Percentiles rank a stretch among this genome's conserved stretches.
Conservation (phyloP, 1,139 yeast species). For the Geotrichum candidum region DNA sequence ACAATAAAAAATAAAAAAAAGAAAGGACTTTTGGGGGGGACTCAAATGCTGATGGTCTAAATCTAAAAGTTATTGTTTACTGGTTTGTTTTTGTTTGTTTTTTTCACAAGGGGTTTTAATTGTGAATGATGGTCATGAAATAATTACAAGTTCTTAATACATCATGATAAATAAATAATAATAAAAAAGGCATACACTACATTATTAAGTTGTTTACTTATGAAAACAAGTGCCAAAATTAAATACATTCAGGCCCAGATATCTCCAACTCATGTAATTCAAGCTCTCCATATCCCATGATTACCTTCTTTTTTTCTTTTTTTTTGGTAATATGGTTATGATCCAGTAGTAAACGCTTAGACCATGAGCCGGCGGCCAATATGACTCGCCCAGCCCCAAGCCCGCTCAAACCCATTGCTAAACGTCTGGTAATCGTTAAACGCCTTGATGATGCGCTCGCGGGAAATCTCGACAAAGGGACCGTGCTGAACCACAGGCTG, state of each 20-base stretch:
- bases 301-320: not conserved
- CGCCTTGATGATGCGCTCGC: constrained; percentile 58
- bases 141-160: not conserved
- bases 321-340: not conserved
- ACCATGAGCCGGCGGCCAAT: constrained; percentile 40
- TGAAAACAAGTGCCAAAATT: no score
- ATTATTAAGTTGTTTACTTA: no score
- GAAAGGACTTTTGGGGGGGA: not conserved
- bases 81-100: not conserved
- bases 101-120: no score
- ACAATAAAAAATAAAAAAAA: not conserved
- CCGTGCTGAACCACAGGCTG: constrained; percentile 85
- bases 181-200: no score
- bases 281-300: no score
- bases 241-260: no score
- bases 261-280: no score
- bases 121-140: no score
- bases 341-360: not conserved
- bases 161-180: no score
- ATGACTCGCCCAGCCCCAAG: constrained; percentile 61
- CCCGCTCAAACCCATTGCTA: constrained; percentile 67
- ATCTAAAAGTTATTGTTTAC: no score
- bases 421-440: constrained; percentile 64
- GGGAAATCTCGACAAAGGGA: constrained; percentile 73
- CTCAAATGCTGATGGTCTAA: not conserved